These are phyloP conservation scores for Wickerhamiella kurtzmanii DNA, from an alignment of 805 yeast genomes.

Conservation along the genomic window DNA sequence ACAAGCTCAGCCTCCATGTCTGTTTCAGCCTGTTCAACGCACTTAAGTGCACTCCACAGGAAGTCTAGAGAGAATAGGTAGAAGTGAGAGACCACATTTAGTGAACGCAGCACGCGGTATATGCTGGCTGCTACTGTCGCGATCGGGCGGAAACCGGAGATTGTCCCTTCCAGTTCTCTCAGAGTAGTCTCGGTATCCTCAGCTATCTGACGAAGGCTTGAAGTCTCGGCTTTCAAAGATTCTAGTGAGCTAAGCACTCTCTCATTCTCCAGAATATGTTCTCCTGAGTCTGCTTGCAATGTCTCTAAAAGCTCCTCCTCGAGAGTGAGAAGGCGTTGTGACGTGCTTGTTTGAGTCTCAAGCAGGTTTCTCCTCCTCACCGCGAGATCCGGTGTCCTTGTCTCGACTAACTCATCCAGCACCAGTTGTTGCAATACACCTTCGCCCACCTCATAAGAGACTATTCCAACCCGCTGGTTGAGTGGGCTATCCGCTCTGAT, in stretches of 20 bases:
- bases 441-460: conserved; percentile 63
- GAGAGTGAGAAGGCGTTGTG: conserved; percentile 36
- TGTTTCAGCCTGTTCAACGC: background rate
- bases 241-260: conserved; percentile 48
- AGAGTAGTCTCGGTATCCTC: conserved; percentile 43
- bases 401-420: conserved; percentile 40
- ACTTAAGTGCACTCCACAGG: conserved; percentile 27
- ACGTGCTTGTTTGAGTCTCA: conserved; percentile 46
- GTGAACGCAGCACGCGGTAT: conserved; percentile 33
- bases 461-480: conserved; percentile 48
- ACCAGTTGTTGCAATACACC: conserved; percentile 52
- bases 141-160: conserved; percentile 37
- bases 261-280: conserved; percentile 51
- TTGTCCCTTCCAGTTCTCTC: conserved; percentile 36
- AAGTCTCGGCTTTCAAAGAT: conserved; percentile 48
- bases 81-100: conserved; percentile 34
- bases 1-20: background rate
- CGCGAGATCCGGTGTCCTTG: conserved; percentile 56
- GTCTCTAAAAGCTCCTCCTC: conserved; percentile 48
- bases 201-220: conserved; percentile 39
- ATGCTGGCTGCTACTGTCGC: conserved; percentile 43
- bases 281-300: conserved; percentile 44
- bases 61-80: conserved; percentile 47
- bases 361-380: conserved; percentile 39
- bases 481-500: conserved; percentile 28